These are phyloP conservation scores for Protomyces lactucae-debilis DNA, from an alignment of 1,139 yeast genomes.

Conservation along the genomic window DNA sequence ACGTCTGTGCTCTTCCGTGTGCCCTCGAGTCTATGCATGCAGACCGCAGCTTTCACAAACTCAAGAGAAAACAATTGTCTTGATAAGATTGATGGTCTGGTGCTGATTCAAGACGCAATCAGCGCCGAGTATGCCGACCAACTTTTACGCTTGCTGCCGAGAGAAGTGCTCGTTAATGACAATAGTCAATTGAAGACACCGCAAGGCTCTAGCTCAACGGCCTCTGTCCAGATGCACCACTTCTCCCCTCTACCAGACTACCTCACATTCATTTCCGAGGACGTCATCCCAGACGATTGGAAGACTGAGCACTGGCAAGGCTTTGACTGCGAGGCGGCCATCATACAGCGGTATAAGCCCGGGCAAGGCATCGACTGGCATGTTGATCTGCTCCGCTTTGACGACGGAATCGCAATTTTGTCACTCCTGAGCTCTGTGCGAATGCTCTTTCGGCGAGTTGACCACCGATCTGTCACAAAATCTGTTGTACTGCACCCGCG, in stretches of 20 bases:
- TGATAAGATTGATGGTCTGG: neutral
- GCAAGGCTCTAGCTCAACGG: no score
- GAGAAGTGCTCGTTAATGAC: neutral
- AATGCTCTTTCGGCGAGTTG: slow-evolving; percentile 8
- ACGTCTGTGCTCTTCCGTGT: no score
- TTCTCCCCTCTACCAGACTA: slow-evolving; percentile 20
- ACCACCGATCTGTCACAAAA: neutral
- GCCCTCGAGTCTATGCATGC: no score
- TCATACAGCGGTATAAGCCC: slow-evolving; percentile 12
- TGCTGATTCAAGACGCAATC: slow-evolving; percentile 13
- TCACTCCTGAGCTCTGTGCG: slow-evolving; percentile 12
- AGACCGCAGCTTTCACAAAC: no score
- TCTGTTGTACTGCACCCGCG: slow-evolving; percentile 1
- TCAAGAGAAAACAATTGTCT: neutral
- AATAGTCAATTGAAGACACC: neutral
- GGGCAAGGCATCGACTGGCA: slow-evolving; percentile 26
- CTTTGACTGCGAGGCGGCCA: slow-evolving; percentile 6
- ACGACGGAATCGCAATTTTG: slow-evolving; percentile 25
- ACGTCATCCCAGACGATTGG: slow-evolving; percentile 16
- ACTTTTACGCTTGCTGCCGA: slow-evolving; percentile 1
- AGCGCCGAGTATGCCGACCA: slow-evolving; percentile 7
- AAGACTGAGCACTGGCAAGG: slow-evolving; percentile 18
- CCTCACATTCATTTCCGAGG: slow-evolving; percentile 9
- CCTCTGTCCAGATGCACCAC: slow-evolving; percentile 17
- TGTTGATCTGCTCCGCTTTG: slow-evolving; percentile 14